Percentiles rank a stretch among this genome's conserved stretches.
Evolutionary conservation across 352 stramenopile genomes (phyloP).

Genomic region (Phytophthora gonapodyides): DNA sequence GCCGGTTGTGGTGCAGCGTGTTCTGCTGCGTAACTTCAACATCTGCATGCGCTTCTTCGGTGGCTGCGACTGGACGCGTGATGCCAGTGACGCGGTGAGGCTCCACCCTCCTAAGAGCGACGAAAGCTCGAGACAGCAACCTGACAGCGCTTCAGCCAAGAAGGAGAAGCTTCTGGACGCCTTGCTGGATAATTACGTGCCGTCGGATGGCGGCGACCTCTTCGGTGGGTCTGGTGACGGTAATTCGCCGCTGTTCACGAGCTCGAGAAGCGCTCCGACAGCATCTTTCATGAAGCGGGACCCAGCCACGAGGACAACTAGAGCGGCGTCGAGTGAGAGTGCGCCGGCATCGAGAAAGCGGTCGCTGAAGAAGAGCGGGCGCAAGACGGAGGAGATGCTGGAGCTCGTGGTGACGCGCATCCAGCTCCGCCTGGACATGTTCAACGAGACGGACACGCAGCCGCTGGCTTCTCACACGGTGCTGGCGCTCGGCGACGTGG

Average conservation of each 20-base stretch:
- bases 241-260: constrained; percentile 47
- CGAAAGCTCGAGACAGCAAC: constrained; percentile 7
- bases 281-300: constrained; percentile 44
- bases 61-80: constrained; percentile 77
- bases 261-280: constrained; percentile 40
- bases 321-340: constrained; percentile 25
- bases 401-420: constrained; percentile 82
- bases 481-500: constrained; percentile 76
- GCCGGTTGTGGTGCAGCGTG: constrained; percentile 75
- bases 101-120: constrained; percentile 20
- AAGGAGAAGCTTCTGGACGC: constrained; percentile 84
- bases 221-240: constrained; percentile 47
- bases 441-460: constrained; percentile 77
- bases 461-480: constrained; percentile 77
- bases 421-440: constrained; percentile 84
- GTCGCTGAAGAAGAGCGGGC: constrained; percentile 75
- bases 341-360: constrained; percentile 46
- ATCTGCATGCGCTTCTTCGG: constrained; percentile 90
- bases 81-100: constrained; percentile 49
- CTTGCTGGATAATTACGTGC: constrained; percentile 85
- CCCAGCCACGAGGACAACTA: constrained; percentile 27
- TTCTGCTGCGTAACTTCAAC: constrained; percentile 88
- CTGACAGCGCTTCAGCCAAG: constrained; percentile 23
- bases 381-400: constrained; percentile 91
- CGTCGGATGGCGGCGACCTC: constrained; percentile 54